Base-by-base conservation (phyloP, 257 asterid genomes). In the Gentiana straminea region DNA sequence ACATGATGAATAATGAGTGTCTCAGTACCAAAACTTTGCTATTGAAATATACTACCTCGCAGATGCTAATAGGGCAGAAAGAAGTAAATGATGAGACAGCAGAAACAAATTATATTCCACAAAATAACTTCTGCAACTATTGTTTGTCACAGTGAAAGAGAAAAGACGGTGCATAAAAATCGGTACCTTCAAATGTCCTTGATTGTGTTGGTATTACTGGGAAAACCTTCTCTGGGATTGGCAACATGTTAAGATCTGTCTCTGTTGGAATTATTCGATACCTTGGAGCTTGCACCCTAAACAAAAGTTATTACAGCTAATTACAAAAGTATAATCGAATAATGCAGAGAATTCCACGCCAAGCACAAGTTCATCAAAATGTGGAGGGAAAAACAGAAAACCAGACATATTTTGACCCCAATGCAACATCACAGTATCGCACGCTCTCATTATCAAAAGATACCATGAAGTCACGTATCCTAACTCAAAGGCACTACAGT, bases 221-320 rank as follows among this genome's bases (percentile, higher is more conserved):
- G 46, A 90, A 70, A 63, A 77, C 78, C 72, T 75, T 86, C 36
- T 84, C 95, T 5, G 96, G 91, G 63, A 82, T 71, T n/a, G 98
- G 98, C 55, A 79, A 79, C 55, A 80, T 79, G 64, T 86, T 84
- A 72, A 90, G 75, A 76, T 90, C 96, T 8, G 98, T 90, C 75
- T 90, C 94, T 46, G 89, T 78, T 9, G 98, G 98, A 61, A 90
- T 90, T 86, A 86, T 82, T 76, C 77, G 81, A 70, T 86, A 90
- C 79, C 94, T 84, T 36, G 98, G 98, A 69, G 95, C 96, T 62
- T 62, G 73, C 47, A 63, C 89, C 94, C 97, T 86, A 54, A 57
- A 60, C 44, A 54, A 4, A 8, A 15, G 5, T 24, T 11, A 57
- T 33, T 50, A 39, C 4, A 43, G 33, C 24, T 37, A 9, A 43